Base-by-base conservation (phyloP, 495 filamentous ascomycete species). In the Aspergillus nanangensis region DNA sequence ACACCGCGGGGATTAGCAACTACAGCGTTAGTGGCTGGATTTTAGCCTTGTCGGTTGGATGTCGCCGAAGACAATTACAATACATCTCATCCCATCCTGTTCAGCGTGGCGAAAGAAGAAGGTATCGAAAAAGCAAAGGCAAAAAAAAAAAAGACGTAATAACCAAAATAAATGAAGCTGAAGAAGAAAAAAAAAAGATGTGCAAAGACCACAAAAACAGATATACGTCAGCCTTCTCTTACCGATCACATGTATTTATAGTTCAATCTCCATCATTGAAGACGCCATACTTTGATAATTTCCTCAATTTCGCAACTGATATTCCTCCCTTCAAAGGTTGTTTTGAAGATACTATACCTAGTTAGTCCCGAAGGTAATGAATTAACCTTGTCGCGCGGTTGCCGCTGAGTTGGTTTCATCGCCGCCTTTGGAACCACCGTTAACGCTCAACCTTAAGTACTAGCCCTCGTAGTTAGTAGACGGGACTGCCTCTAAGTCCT, bases 351-450 rank as follows among this genome's bases (percentile, higher is more conserved):
- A n/a, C n/a, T n/a, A n/a, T n/a, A n/a, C n/a, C n/a, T n/a, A n/a
- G n/a, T n/a, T n/a, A n/a, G n/a, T n/a, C n/a, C n/a, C 25, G 25
- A 5, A 11, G 25, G 11, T 11, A 29, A 29, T 29, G n/a, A 39
- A 22, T 41, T 41, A 15, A 25, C 18, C 19, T 36, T 20, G 19
- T 48, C 27, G 46, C 46, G 38, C 46, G 38, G 18, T 42, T 41
- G 38, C 46, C 46, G 46, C 46, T 42, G 5, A 1, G 2, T 19
- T 23, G 20, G 35, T 24, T 47, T 4, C 4, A 5, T 29, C 18
- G 4, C 14, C 18, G 24, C 23, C 24, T 13, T 32, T 4, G 19
- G 19, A 20, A 8, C 25, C 11, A 29, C 7, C 11, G 25, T 5
- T 11, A 29, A 29, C n/a, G n/a, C n/a, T n/a, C n/a, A n/a, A n/a